phyloP scores from a whole-genome alignment of 2,329 filamentous ascomycete species.

The Byssochlamys sp. region DNA sequence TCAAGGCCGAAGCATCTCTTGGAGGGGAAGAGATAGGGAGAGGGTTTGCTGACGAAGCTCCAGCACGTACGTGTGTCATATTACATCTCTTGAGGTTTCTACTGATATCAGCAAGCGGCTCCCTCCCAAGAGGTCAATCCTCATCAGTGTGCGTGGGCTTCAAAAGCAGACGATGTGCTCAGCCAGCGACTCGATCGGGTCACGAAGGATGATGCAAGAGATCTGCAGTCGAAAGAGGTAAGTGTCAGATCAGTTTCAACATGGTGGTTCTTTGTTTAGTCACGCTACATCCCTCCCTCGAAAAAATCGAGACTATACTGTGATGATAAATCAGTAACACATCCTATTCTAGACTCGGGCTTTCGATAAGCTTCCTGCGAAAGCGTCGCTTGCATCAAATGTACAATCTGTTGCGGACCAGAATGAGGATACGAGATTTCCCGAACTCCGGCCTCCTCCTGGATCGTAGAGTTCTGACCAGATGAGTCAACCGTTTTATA shows the following conservation, averaged over 20 bases:
- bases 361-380: not conserved
- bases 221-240: not conserved
- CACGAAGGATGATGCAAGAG: not conserved
- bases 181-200: not conserved
- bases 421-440: not conserved
- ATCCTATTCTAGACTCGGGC: not conserved
- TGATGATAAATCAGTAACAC: not conserved
- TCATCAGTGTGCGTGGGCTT: not conserved
- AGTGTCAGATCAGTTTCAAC: not conserved
- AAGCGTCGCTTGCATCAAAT: not conserved
- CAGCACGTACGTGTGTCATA: not conserved
- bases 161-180: not conserved
- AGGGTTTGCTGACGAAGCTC: not conserved
- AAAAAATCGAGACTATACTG: not conserved
- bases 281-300: not conserved
- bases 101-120: not conserved
- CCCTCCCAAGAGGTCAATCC: not conserved
- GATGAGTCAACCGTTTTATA: not conserved
- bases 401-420: not conserved
- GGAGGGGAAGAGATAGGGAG: not conserved
- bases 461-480: not conserved
- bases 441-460: not conserved
- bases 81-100: not conserved
- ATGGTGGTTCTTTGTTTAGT: not conserved
- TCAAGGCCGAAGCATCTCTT: not conserved